Evolutionary conservation across 805 yeast genomes (phyloP).

Genomic region (Cyberlindnera maclurae): DNA sequence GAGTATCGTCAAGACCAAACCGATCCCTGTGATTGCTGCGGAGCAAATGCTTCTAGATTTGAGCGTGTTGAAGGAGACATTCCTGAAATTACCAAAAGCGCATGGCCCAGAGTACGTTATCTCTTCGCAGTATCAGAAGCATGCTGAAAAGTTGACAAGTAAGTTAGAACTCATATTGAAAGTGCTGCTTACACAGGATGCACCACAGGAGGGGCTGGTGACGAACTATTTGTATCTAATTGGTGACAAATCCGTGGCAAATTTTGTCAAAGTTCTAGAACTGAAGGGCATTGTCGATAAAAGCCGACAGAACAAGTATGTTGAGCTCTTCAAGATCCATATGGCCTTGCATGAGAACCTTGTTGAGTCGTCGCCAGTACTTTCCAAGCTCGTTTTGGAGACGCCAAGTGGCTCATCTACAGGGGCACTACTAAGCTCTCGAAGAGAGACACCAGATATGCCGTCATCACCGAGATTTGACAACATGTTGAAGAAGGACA

Average conservation of each 20-base stretch:
- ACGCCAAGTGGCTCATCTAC: slow-evolving; percentile 6
- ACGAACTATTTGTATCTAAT: slow-evolving; percentile 59
- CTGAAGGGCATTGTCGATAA: slow-evolving; percentile 46
- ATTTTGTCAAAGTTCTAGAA: slow-evolving; percentile 57
- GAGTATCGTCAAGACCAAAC: slow-evolving; percentile 55
- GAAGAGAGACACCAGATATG: slow-evolving; percentile 12
- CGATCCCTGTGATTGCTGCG: slow-evolving; percentile 60
- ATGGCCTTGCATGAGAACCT: slow-evolving; percentile 21
- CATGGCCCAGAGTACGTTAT: slow-evolving; percentile 11
- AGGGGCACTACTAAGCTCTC: slow-evolving; percentile 7
- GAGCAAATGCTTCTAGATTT: slow-evolving; percentile 79
- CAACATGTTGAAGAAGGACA: slow-evolving; percentile 23
- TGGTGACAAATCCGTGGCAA: slow-evolving; percentile 54
- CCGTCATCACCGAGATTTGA: slow-evolving; percentile 23
- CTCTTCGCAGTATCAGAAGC: slow-evolving; percentile 30
- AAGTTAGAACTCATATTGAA: slow-evolving; percentile 60
- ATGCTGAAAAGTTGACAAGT: slow-evolving; percentile 35
- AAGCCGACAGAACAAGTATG: slow-evolving; percentile 16
- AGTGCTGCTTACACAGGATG: slow-evolving; percentile 52
- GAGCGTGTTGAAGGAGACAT: slow-evolving; percentile 50
- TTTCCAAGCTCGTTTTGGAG: slow-evolving; percentile 17
- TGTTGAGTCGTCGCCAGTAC: slow-evolving; percentile 22
- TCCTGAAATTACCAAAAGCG: slow-evolving; percentile 25
- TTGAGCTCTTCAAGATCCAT: slow-evolving; percentile 22
- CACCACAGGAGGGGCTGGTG: slow-evolving; percentile 61